These are phyloP conservation scores for Fusarium chuoi DNA, from an alignment of 2,329 filamentous ascomycete genomes.

Conservation along the genomic window DNA sequence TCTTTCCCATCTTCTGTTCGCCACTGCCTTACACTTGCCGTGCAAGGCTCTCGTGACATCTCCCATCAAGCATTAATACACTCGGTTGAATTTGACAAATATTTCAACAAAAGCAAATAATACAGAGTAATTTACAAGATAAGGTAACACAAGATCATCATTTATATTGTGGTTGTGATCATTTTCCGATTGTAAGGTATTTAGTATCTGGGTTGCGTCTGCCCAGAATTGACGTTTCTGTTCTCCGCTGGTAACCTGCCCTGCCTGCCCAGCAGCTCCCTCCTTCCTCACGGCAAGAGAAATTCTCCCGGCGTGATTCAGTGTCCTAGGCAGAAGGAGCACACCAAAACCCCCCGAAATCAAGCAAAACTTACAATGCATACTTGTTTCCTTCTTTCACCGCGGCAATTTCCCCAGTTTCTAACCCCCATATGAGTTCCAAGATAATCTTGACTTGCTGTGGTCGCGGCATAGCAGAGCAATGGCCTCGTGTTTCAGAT, in stretches of 20 bases:
- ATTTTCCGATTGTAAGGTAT: not conserved
- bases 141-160: not conserved
- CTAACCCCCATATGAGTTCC: no score
- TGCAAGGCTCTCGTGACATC: not conserved
- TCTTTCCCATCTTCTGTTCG: not conserved
- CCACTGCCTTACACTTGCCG: not conserved
- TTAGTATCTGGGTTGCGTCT: no score
- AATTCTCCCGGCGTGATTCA: not conserved
- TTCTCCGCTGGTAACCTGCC: not conserved
- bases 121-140: not conserved
- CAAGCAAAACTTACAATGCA: not conserved
- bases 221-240: no score
- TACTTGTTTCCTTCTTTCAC: not conserved
- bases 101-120: not conserved
- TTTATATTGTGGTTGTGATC: not conserved
- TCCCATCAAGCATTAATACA: not conserved
- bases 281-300: not conserved
- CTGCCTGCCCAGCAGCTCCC: not conserved
- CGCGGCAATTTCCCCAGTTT: not conserved
- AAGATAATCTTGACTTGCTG: no score
- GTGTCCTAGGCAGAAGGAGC: not conserved
- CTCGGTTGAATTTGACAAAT: rapidly evolving
- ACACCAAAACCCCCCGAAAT: not conserved
- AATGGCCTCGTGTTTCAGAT: no score
- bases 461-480: no score